Conservation (phyloP, 2,329 filamentous ascomycete genomes). For the Mycogone perniciosa region DNA sequence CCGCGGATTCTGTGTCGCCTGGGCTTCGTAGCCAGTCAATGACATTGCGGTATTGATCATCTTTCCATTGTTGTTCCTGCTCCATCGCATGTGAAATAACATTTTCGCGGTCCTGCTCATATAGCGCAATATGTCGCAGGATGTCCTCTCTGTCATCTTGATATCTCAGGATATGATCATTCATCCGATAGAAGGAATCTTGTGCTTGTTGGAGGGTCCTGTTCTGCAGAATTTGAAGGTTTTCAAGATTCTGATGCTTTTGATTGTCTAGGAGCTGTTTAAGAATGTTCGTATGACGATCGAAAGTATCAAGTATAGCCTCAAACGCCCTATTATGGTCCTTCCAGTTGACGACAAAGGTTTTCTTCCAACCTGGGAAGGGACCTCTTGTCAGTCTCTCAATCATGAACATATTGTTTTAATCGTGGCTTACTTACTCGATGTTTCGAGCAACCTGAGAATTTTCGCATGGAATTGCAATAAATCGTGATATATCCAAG, state of each 20-base stretch:
- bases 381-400: not conserved
- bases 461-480: not conserved
- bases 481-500: not conserved
- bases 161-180: not conserved
- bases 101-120: not conserved
- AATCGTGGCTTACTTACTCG: not conserved
- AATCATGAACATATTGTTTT: not conserved
- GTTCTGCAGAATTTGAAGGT: too few relatives aligned
- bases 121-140: not conserved
- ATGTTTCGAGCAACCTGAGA: not conserved
- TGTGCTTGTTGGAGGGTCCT: not conserved
- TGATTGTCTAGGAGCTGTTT: not conserved
- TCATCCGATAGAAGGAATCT: not conserved
- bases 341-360: not conserved
- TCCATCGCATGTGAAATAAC: not conserved
- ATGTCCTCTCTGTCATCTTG: not conserved
- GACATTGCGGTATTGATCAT: not conserved
- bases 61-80: not conserved
- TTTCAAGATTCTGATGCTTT: not conserved
- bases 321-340: not conserved
- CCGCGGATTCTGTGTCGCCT: not conserved
- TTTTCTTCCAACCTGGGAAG: not conserved
- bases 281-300: not conserved
- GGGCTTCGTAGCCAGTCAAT: not conserved
- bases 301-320: not conserved